phyloP scores from a whole-genome alignment of 257 asterid genomes.

The Agastache rugosa region DNA sequence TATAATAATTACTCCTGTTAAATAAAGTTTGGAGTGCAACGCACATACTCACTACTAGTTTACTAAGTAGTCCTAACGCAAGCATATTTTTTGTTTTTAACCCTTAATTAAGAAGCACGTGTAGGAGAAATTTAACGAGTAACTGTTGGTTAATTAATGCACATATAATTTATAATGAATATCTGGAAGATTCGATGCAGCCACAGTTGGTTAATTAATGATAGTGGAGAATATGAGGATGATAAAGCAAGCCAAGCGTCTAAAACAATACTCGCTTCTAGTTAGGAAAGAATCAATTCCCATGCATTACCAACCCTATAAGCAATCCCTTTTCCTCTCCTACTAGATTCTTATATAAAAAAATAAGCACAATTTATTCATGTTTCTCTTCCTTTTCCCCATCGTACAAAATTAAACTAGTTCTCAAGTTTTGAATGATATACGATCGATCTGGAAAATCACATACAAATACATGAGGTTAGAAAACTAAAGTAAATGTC shows the following conservation, averaged over 20 bases:
- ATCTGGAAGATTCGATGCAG: not conserved
- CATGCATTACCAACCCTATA: conserved; percentile 26
- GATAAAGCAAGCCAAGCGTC: conserved; percentile 29
- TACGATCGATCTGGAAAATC: too few relatives aligned
- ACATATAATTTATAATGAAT: too few relatives aligned
- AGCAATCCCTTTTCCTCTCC: conserved; percentile 30
- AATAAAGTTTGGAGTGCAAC: too few relatives aligned
- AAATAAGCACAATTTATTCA: not conserved
- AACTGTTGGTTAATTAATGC: too few relatives aligned
- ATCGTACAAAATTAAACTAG: not conserved
- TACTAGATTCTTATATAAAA: not conserved
- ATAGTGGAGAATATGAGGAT: conserved; percentile 28
- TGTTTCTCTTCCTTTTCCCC: not conserved
- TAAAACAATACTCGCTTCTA: conserved; percentile 14
- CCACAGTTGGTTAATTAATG: not conserved
- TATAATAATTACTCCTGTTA: too few relatives aligned
- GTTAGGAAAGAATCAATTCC: conserved; percentile 32
- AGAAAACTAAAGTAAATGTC: too few relatives aligned
- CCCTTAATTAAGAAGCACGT: too few relatives aligned
- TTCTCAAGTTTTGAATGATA: not conserved
- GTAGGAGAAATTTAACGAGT: too few relatives aligned
- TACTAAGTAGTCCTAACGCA: too few relatives aligned
- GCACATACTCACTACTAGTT: too few relatives aligned
- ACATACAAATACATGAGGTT: too few relatives aligned
- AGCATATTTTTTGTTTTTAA: too few relatives aligned